These are phyloP conservation scores for Calonectria honghensis DNA, from an alignment of 2,329 filamentous ascomycete species.

Conservation along the genomic window DNA sequence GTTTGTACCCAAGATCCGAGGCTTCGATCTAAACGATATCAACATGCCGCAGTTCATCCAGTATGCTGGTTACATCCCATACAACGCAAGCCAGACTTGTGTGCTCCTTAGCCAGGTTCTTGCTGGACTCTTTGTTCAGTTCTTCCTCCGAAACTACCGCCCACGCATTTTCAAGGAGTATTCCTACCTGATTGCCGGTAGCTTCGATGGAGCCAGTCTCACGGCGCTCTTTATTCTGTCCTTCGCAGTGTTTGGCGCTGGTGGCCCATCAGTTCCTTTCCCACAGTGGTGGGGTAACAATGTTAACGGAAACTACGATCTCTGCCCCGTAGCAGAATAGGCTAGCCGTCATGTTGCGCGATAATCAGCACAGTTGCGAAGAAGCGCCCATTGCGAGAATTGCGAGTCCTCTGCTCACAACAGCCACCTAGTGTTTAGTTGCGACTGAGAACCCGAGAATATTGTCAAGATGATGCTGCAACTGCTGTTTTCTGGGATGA, in stretches of 20 bases:
- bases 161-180: slow-evolving; percentile 73
- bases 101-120: slow-evolving; percentile 69
- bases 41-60: slow-evolving; percentile 74
- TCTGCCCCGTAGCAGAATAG: slow-evolving; percentile 64
- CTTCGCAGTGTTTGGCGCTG: slow-evolving; percentile 74
- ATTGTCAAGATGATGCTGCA: not conserved
- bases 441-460: not conserved
- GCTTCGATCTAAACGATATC: slow-evolving; percentile 64
- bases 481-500: not conserved
- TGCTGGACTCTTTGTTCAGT: slow-evolving; percentile 69
- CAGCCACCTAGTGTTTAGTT: slow-evolving; percentile 19
- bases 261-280: slow-evolving; percentile 65
- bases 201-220: slow-evolving; percentile 71
- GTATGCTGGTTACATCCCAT: slow-evolving; percentile 72
- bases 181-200: slow-evolving; percentile 71
- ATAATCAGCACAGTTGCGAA: not conserved
- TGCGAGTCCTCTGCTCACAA: slow-evolving; percentile 15
- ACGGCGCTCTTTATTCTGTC: slow-evolving; percentile 71
- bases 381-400: not conserved
- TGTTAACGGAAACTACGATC: slow-evolving; percentile 67
- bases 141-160: slow-evolving; percentile 71
- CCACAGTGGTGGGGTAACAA: slow-evolving; percentile 75
- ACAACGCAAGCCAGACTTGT: slow-evolving; percentile 73
- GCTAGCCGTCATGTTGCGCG: not conserved
- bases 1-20: slow-evolving; percentile 68